Percentiles rank a stretch among this genome's conserved stretches.
Evolutionary conservation across 768 basidiomycete species (phyloP).

Genomic region (Ephemerocybe angulata): DNA sequence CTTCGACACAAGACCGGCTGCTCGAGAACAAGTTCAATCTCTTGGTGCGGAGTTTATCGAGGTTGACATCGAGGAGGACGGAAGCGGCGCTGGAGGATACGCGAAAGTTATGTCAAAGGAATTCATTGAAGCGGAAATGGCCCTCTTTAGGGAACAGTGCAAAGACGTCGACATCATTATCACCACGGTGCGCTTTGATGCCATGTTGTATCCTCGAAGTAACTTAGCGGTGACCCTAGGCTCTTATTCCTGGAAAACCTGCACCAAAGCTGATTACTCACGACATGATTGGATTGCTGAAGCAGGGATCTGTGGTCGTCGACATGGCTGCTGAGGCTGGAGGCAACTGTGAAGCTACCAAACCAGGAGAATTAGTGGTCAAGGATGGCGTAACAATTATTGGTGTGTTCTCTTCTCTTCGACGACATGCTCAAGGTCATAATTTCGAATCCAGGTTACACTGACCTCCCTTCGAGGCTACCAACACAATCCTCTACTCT

Average conservation of each 20-base stretch:
- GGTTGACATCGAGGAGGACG: conserved; percentile 75
- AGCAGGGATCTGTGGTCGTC: conserved; percentile 85
- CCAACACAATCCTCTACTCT: conserved; percentile 88
- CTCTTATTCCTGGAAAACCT: conserved; percentile 81
- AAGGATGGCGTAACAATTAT: conserved; percentile 80
- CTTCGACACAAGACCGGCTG: conserved; percentile 83
- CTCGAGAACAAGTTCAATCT: conserved; percentile 86
- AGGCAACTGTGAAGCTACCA: conserved; percentile 84
- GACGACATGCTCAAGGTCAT: background rate
- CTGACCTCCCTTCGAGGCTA: conserved; percentile 81
- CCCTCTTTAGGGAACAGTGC: conserved; percentile 81
- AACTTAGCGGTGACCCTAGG: conserved; percentile 34
- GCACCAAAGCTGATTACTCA: conserved; percentile 82
- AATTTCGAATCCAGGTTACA: conserved; percentile 52
- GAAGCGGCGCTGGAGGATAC: conserved; percentile 79
- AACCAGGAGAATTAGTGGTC: conserved; percentile 67
- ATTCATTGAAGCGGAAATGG: conserved; percentile 86
- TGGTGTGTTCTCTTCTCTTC: conserved; percentile 37
- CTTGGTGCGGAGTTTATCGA: conserved; percentile 90
- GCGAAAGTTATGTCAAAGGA: conserved; percentile 90
- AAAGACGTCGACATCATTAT: conserved; percentile 88
- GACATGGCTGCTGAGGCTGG: conserved; percentile 86
- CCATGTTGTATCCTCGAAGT: background rate
- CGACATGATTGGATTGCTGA: conserved; percentile 90
- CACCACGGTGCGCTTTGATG: conserved; percentile 57